Evolutionary conservation across 495 filamentous ascomycete species (phyloP), one percentile per base, ranked within the genome.

Genomic region (Aspergillus haitiensis): DNA sequence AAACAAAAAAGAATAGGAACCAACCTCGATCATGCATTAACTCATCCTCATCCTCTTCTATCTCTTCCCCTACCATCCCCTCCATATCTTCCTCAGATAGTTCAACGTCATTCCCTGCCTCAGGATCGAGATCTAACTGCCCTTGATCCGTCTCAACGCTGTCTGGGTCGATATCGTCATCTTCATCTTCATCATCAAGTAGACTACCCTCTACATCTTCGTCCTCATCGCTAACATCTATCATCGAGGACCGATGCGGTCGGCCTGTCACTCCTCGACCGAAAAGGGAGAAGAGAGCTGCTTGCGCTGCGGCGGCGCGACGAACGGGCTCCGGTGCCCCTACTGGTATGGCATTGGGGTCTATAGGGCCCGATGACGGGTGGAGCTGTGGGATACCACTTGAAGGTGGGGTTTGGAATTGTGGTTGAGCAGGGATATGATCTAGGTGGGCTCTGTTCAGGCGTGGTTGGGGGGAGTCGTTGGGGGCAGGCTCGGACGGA

Each of bases 1-100:
- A 37, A n/a, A 42, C 52, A 39, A 58, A 27, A 16, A 50, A 10
- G 34, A 21, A 6, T 33, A 32, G 13, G 5, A 37, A 45, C 61
- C 35, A 65, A 79, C 76, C 72, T 63, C 70, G 68, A 62, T 76
- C 71, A 10, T 67, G 68, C 70, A 77, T 78, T 36, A 73, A 63
- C 44, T 75, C 77, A 52, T 80, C 75, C 3, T 67, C 70, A 31
- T 76, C 76, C 18, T 75, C 53, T 1, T 62, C 60, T 31, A 75
- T 52, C 8, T 76, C 73, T 1, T 70, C 72, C 7, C 65, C 75
- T 15, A 76, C 75, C 8, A 72, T 35, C 6, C 66, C 72, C 21
- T 61, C 68, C 3, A 70, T 65, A 10, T 70, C 66, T 6, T 65
- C 36, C 54, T 68, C 39, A 9, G 66, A 46, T 58, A 64, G 5